Base-by-base conservation (phyloP, 257 asterid genomes). In the Solanum acaule region DNA sequence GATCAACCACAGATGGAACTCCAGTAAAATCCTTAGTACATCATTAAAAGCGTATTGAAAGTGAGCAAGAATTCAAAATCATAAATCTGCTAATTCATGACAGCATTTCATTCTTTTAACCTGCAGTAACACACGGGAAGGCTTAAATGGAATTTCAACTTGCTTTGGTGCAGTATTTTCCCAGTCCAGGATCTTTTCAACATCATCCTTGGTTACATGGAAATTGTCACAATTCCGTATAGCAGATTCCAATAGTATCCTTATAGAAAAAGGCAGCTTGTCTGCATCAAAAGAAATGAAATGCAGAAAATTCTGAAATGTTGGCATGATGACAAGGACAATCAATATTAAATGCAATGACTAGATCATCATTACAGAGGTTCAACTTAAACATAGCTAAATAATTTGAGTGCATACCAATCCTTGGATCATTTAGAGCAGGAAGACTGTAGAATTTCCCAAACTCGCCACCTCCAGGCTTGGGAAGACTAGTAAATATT, bases 1-100 rank as follows among this genome's bases (percentile, higher is more conserved):
- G 98, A 93, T 96, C 99, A 88, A 96, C 99, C 84, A 95, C 95
- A 89, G 98, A 96, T 63, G 98, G 99, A 90, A 96, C 99, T 91
- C 99, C 99, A 90, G 99, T 96, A 87, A 96, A 96, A 92, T 96
- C 99, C 99, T 96, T 91, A 42, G 67, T 25, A 78, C 65, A 78
- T 25, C n/a, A 78, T 78, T 9, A 42, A 14, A 78, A 15, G 61
- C 1, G 6, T 34, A 77, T 11, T 46, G 22, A 42, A 29, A 78
- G 84, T 23, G 77, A 88, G 85, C 29, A 70, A 34, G 81, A 73
- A 73, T 34, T 34, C 49, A 9, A 73, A 73, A 78, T 78, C 35
- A 78, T 25, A 40, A 78, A 42, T 78, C 37, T 78, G 63, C 8
- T 42, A 25, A 42, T 42, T 13, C 37, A 14, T 77, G n/a, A 11